phyloP scores from a whole-genome alignment of 116 monocot genomes.

The Trichopus zeylanicus region DNA sequence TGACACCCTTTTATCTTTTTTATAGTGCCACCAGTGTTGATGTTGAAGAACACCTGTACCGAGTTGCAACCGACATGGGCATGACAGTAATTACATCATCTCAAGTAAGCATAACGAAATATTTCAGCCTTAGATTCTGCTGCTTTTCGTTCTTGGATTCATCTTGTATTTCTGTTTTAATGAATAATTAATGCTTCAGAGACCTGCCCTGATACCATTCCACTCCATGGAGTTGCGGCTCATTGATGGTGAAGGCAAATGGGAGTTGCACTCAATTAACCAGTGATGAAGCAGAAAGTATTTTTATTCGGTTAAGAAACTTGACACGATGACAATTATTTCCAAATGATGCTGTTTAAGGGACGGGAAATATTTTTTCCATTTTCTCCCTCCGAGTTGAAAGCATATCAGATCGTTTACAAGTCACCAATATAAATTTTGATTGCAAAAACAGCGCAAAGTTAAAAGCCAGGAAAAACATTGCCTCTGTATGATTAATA shows the following conservation, averaged over 20 bases:
- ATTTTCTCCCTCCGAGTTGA: too few species aligned
- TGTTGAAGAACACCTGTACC: constrained; percentile 95
- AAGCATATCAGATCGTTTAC: too few species aligned
- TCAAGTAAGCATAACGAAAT: constrained; percentile 45
- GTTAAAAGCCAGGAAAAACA: too few species aligned
- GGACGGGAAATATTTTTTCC: too few species aligned
- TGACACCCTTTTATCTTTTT: constrained; percentile 4
- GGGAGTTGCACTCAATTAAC: constrained; percentile 70
- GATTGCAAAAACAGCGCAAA: too few species aligned
- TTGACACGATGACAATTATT: not conserved
- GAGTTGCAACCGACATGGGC: constrained; percentile 64
- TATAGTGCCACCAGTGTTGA: constrained; percentile 98
- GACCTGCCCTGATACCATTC: constrained; percentile 88
- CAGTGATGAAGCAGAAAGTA: constrained; percentile 11
- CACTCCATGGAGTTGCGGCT: constrained; percentile 80
- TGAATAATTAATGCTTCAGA: constrained; percentile 21
- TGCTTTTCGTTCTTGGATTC: not conserved
- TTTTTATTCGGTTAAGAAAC: not conserved
- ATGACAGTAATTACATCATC: constrained; percentile 96
- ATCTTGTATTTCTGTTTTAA: not conserved
- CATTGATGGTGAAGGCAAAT: constrained; percentile 90
- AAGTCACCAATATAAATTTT: too few species aligned
- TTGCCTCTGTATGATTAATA: too few species aligned
- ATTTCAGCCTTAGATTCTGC: not conserved
- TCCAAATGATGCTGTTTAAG: too few species aligned